phyloP scores from a whole-genome alignment of 2,329 filamentous ascomycete species.

The Plectosphaerella plurivora region DNA sequence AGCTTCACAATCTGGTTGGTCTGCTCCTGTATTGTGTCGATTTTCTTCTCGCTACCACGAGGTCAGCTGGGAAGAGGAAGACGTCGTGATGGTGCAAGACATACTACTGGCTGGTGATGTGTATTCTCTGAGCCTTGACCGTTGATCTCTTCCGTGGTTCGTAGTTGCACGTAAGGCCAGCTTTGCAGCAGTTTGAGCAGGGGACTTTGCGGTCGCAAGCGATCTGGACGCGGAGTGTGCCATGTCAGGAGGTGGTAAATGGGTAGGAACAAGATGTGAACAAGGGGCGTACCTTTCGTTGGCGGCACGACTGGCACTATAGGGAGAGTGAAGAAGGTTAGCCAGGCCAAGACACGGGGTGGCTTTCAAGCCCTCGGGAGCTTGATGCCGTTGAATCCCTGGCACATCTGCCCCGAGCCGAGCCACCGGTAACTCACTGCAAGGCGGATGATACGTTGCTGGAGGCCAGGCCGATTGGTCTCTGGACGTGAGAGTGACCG shows the following conservation, averaged over 20 bases:
- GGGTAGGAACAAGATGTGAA: background rate
- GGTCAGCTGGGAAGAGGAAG: background rate
- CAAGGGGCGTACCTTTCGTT: conserved; percentile 4
- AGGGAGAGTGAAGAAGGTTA: background rate
- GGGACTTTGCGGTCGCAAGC: conserved; percentile 6
- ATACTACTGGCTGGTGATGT: conserved; percentile 7
- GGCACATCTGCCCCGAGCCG: too few species aligned
- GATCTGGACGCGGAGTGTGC: conserved; percentile 1
- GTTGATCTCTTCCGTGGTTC: conserved; percentile 1
- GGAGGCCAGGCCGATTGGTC: too few species aligned
- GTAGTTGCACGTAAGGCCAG: conserved; percentile 4
- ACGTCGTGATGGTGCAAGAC: background rate
- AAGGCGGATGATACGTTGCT: too few species aligned
- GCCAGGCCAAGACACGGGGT: background rate
- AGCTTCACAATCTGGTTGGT: conserved; percentile 5
- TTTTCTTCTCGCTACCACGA: conserved; percentile 2
- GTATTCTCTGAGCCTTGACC: conserved; percentile 4
- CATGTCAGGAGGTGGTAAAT: background rate
- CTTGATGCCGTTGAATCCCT: too few species aligned
- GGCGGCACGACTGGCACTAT: conserved; percentile 8
- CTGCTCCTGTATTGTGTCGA: conserved; percentile 5
- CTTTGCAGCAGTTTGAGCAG: conserved; percentile 5
- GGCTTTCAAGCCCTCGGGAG: too few species aligned
- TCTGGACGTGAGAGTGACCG: too few species aligned
- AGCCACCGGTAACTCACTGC: too few species aligned